Conservation (phyloP, 495 filamentous ascomycete genomes). For the Penicillium angulare region DNA sequence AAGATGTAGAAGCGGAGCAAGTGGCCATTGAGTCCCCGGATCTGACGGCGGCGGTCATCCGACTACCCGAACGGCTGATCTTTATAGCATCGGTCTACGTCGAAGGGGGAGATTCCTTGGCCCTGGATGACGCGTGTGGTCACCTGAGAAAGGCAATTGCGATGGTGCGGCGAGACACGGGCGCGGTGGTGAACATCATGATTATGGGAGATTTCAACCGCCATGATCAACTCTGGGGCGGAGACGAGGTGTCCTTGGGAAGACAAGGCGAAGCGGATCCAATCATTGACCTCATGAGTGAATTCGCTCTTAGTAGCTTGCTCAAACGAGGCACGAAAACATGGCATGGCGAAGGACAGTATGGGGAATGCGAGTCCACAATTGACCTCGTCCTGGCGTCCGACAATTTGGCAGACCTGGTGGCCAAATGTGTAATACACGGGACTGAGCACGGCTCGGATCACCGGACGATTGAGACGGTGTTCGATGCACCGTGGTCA, state of each 20-base stretch:
- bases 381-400: conserved; percentile 30
- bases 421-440: conserved; percentile 26
- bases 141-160: conserved; percentile 12
- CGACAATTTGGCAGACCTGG: conserved; percentile 11
- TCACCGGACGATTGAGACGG: conserved; percentile 28
- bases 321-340: conserved; percentile 33
- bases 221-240: conserved; percentile 38
- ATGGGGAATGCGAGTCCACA: conserved; percentile 22
- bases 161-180: conserved; percentile 13
- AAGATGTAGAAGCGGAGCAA: conserved; percentile 26
- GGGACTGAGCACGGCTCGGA: conserved; percentile 34
- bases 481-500: conserved; percentile 18
- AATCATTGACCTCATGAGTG: conserved; percentile 36
- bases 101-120: conserved; percentile 9
- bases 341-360: conserved; percentile 19
- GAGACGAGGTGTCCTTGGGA: conserved; percentile 25
- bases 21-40: conserved; percentile 23
- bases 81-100: conserved; percentile 30
- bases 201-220: conserved; percentile 36
- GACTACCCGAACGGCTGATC: conserved; percentile 17
- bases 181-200: conserved; percentile 16
- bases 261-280: conserved; percentile 34
- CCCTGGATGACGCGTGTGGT: conserved; percentile 8
- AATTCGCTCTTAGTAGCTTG: conserved; percentile 25
- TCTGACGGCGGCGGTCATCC: conserved; percentile 25